A percentile compares a stretch with the other conserved stretches of the same genome.
Conservation (phyloP, 176 grass and related monocot genomes). For the Urochloa ruziziensis region DNA sequence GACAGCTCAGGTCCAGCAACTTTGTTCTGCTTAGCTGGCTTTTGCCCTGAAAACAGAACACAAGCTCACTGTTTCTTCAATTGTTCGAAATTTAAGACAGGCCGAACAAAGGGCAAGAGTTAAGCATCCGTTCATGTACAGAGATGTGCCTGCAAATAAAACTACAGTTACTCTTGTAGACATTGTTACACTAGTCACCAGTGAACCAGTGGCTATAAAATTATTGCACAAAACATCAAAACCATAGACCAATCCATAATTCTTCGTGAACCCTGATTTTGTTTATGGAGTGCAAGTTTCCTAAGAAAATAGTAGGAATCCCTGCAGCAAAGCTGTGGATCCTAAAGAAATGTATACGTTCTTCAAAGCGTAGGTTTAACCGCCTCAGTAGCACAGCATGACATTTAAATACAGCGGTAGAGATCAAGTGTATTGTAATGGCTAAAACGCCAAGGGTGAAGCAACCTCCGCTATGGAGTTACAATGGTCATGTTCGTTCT, state of each 20-base stretch:
- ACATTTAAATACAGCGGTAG: neutral
- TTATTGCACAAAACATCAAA: conserved; percentile 16
- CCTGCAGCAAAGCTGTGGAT: neutral
- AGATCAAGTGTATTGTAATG: neutral
- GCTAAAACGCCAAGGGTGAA: neutral
- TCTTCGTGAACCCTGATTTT: neutral
- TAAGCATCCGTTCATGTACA: conserved; percentile 48
- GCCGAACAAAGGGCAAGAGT: conserved; percentile 38
- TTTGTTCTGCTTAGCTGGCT: conserved; percentile 29
- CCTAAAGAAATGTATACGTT: neutral
- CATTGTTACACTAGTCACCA: conserved; percentile 23
- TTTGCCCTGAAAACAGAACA: conserved; percentile 67
- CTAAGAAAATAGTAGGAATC: neutral
- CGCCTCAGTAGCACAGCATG: neutral
- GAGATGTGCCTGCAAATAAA: conserved; percentile 56
- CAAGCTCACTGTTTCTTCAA: conserved; percentile 59
- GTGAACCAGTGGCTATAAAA: conserved; percentile 7
- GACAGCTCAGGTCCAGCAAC: conserved; percentile 8
- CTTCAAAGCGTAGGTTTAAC: neutral
- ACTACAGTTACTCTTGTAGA: conserved; percentile 46
- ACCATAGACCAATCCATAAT: neutral
- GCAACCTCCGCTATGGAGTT: neutral
- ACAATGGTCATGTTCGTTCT: neutral
- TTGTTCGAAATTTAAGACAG: conserved; percentile 51
- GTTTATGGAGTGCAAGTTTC: neutral